These are phyloP conservation scores for Wolfiporia cocos DNA, from an alignment of 1,284 basidiomycete genomes.

Conservation along the genomic window DNA sequence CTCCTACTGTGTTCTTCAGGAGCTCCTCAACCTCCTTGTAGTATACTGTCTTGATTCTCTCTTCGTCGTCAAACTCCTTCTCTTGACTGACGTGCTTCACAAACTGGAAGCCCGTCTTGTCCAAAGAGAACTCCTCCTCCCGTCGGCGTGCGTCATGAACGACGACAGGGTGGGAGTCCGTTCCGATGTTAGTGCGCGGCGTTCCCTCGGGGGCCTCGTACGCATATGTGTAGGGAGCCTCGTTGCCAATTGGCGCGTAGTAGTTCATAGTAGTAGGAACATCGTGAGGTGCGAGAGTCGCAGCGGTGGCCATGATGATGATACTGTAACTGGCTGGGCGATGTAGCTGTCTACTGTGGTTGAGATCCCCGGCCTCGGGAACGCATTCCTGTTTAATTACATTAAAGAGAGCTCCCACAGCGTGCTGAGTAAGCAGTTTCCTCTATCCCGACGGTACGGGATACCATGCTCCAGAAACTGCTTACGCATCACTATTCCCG, in stretches of 20 bases:
- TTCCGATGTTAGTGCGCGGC: slow-evolving; percentile 18
- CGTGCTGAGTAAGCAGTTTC: slow-evolving; percentile 4
- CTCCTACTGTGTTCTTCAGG: slow-evolving; percentile 34
- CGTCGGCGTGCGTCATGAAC: slow-evolving; percentile 27
- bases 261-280: slow-evolving; percentile 26
- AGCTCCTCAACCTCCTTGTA: slow-evolving; percentile 38
- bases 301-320: slow-evolving; percentile 21
- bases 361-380: neutral
- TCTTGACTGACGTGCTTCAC: slow-evolving; percentile 28
- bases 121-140: slow-evolving; percentile 28
- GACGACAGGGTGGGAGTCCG: slow-evolving; percentile 18
- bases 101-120: slow-evolving; percentile 38
- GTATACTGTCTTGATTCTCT: slow-evolving; percentile 29
- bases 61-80: slow-evolving; percentile 37
- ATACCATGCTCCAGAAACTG: neutral
- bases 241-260: slow-evolving; percentile 20
- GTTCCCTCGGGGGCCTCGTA: slow-evolving; percentile 17
- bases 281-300: slow-evolving; percentile 23
- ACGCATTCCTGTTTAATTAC: neutral
- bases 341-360: too few relatives aligned
- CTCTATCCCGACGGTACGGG: neutral
- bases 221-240: slow-evolving; percentile 23
- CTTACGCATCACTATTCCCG: neutral
- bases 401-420: neutral
- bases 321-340: too few relatives aligned